These are phyloP conservation scores for Lentinula sp. DNA, from an alignment of 768 basidiomycete species.

Conservation along the genomic window DNA sequence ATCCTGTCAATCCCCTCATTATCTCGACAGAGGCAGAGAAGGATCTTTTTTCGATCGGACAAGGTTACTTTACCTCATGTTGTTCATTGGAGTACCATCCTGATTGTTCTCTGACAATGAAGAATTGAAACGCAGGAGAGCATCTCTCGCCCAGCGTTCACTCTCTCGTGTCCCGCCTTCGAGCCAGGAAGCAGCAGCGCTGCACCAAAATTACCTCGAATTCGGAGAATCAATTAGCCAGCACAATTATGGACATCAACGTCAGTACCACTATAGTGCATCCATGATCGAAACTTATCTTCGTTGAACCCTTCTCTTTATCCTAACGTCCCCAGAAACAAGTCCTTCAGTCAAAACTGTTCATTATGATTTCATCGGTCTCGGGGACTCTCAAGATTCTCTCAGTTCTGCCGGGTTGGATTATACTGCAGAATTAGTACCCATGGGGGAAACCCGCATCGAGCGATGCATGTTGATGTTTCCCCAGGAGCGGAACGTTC, in stretches of 20 bases:
- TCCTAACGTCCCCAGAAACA: neutral
- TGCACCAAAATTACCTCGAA: constrained; percentile 66
- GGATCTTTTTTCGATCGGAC: constrained; percentile 57
- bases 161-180: constrained; percentile 70
- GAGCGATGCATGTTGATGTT: constrained; percentile 76
- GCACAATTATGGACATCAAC: constrained; percentile 13
- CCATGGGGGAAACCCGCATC: constrained; percentile 69
- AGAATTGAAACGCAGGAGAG: constrained; percentile 61
- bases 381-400: neutral
- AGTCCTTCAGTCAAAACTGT: neutral
- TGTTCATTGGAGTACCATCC: neutral
- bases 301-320: neutral
- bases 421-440: constrained; percentile 43
- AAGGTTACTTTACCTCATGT: constrained; percentile 33
- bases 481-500: constrained; percentile 81
- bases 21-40: constrained; percentile 59
- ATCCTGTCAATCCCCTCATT: constrained; percentile 56
- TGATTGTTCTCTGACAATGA: neutral
- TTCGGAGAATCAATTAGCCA: constrained; percentile 31
- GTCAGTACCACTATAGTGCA: neutral
- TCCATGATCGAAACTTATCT: no score
- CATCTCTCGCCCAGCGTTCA: constrained; percentile 47
- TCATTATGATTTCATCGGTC: neutral
- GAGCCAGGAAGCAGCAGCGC: constrained; percentile 56
- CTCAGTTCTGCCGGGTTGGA: neutral